These are phyloP conservation scores for Candida palmyrensis DNA, from an alignment of 805 yeast genomes.

Conservation along the genomic window DNA sequence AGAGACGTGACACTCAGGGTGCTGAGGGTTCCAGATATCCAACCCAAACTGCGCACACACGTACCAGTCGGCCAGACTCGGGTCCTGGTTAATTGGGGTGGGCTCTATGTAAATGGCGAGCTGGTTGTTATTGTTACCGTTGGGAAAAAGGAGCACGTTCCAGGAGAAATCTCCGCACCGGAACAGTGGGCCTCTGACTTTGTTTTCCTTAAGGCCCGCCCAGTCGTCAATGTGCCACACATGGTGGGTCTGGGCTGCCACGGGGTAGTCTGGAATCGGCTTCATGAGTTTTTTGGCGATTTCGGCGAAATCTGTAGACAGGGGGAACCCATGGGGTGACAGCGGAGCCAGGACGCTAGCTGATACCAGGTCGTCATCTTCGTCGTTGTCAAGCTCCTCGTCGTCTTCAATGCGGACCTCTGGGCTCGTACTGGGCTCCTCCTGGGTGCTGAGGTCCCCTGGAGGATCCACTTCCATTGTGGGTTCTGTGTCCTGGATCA, in stretches of 20 bases:
- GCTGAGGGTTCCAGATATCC: slow-evolving; percentile 75
- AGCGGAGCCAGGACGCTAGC: too few relatives aligned
- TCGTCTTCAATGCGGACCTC: slow-evolving; percentile 9
- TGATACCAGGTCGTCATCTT: slow-evolving; percentile 2
- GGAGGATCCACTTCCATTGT: slow-evolving; percentile 8
- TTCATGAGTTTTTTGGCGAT: slow-evolving; percentile 30
- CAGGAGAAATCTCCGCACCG: slow-evolving; percentile 60
- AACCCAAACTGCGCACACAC: slow-evolving; percentile 91
- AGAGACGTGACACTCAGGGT: slow-evolving; percentile 54
- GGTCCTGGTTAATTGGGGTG: slow-evolving; percentile 34
- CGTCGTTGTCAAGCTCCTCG: slow-evolving; percentile 5
- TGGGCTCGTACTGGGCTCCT: too few relatives aligned
- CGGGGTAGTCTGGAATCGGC: slow-evolving; percentile 36
- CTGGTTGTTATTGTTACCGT: slow-evolving; percentile 56
- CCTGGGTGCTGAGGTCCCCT: too few relatives aligned
- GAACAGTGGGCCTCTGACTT: slow-evolving; percentile 44
- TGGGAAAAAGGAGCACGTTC: slow-evolving; percentile 73
- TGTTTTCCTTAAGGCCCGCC: slow-evolving; percentile 36
- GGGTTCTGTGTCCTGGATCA: slow-evolving; percentile 4
- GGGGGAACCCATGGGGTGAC: too few relatives aligned
- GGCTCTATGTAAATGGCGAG: slow-evolving; percentile 78
- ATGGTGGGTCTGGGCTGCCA: slow-evolving; percentile 24
- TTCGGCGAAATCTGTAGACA: too few relatives aligned
- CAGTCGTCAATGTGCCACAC: slow-evolving; percentile 53
- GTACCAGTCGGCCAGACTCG: slow-evolving; percentile 55